Base-by-base conservation (phyloP, 257 asterid species). In the Buddleja alternifolia region DNA sequence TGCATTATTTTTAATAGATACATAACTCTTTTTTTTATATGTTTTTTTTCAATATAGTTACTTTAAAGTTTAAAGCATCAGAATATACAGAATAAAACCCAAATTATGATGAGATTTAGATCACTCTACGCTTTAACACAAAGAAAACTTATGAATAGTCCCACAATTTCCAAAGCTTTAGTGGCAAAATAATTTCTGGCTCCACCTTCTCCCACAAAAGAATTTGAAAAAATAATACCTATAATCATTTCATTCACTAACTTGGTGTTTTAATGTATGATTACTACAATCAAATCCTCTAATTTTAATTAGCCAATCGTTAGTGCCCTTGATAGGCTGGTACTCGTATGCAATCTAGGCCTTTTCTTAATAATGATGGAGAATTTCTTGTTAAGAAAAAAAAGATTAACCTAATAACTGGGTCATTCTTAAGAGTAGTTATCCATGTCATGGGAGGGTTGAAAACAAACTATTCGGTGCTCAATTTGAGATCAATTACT, bases 131-230 rank as follows among this genome's bases (percentile, higher is more conserved):
- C 85, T 82, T 78, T 78, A 47, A 69, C 75, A 60, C 71, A 67
- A 69, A 76, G 73, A 78, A 76, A 75, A 48, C 52, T 61, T 37
- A 67, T 71, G 71, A 66, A 66, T 73, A 67, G 81, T 63, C 84
- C 87, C 83, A 72, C 69, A 51, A 40, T 20, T 67, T 72, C 64
- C 53, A 9, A 70, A 65, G 21, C 66, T 75, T 66, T 36, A 45
- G 56, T 77, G 73, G 55, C 64, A 36, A 52, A 17, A 75, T 75
- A 39, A 67, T 72, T 72, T 57, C 64, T 16, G 69, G 67, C 60
- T 70, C 74, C 67, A 51, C 67, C 54, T 66, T 56, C 71, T 21
- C 60, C 21, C 11, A 10, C 11, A 36, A 66, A 75, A 59, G 66
- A 67, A 72, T 56, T 46, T 42, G 46, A 60, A 67, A 75, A 67